Evolutionary conservation across 768 basidiomycete genomes (phyloP).

Genomic region (Podaxis sp.): DNA sequence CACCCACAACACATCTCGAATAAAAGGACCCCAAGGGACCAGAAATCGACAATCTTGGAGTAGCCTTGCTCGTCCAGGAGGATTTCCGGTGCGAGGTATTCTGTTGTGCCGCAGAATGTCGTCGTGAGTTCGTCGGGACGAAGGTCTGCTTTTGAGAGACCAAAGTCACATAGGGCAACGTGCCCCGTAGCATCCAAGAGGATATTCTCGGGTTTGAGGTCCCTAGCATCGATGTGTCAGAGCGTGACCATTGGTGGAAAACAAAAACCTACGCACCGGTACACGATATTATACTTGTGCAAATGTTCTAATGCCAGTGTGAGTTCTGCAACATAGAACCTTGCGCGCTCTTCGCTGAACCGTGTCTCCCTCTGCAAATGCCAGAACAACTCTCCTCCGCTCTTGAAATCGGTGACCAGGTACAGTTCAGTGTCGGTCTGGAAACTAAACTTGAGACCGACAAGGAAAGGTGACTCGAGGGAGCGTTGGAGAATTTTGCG

Average conservation of each 20-base stretch:
- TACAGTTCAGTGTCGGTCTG: constrained; percentile 95
- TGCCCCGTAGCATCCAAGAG: constrained; percentile 97
- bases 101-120: constrained; percentile 98
- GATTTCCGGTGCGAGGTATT: constrained; percentile 99
- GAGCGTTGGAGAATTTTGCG: constrained; percentile 97
- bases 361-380: constrained; percentile 95
- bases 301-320: constrained; percentile 94
- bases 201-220: constrained; percentile 98
- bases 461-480: constrained; percentile 92
- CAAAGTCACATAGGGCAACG: constrained; percentile 98
- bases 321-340: constrained; percentile 96
- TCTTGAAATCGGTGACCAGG: constrained; percentile 98
- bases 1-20: constrained; percentile 99
- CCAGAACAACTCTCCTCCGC: constrained; percentile 98
- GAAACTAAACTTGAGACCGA: constrained; percentile 97
- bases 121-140: constrained; percentile 95
- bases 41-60: constrained; percentile 98
- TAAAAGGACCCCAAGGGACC: constrained; percentile 92
- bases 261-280: constrained; percentile 55
- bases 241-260: background rate
- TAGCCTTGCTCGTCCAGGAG: constrained; percentile 97
- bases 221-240: constrained; percentile 41
- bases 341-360: constrained; percentile 89
- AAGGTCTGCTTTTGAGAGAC: constrained; percentile 94
- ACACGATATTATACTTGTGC: constrained; percentile 96